Evolutionary conservation across 2,329 filamentous ascomycete genomes (phyloP), one percentile per base, ranked within the genome.

Genomic region (Alternaria incomplexa): DNA sequence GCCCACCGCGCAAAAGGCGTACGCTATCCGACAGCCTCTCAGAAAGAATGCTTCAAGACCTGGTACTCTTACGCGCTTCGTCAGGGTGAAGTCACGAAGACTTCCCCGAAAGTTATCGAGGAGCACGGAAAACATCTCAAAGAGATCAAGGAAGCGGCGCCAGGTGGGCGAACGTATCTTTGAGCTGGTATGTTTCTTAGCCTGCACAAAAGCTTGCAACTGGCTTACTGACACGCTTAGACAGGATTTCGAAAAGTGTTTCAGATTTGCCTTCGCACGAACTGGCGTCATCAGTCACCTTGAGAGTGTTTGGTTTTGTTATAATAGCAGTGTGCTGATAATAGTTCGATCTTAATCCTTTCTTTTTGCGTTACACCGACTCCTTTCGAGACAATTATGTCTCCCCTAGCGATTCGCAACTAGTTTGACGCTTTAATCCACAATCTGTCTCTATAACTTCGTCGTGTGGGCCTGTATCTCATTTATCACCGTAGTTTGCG

Each of bases 41-140:
- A 76, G 23, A 78, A 78, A 62, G 74, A 79, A 15, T 78, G 73
- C 44, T 76, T 77, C 64, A 78, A 78, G 60, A 79, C 77, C 1
- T 79, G 77, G 77, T 79, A 79, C 57, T 77, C 77, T 5, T 78
- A 78, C 61, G 76, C 73, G 3, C 62, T 79, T 12, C 66, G 70
- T 13, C 52, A 68, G 23, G 73, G 73, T 3, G 74, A 73, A 56
- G 68, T 59, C 2, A 58, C 56, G 4, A 76, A 74, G 56, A 61
- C 68, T 1, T 62, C 48, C 4, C 44, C 69, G 12, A 70, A 71
- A 51, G 65, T 52, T 1, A 55, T 74, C 2, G 60, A 67, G n/a
- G 70, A 76, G 36, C 71, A 77, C 54, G 67, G 67, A 15, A 73
- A 62, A 56, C 61, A 73, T 56, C 46, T 76, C 56, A 66, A 62